Evolutionary conservation across 2,329 filamentous ascomycete species (phyloP).

Genomic region (Tolypocladium cylindrosporum): DNA sequence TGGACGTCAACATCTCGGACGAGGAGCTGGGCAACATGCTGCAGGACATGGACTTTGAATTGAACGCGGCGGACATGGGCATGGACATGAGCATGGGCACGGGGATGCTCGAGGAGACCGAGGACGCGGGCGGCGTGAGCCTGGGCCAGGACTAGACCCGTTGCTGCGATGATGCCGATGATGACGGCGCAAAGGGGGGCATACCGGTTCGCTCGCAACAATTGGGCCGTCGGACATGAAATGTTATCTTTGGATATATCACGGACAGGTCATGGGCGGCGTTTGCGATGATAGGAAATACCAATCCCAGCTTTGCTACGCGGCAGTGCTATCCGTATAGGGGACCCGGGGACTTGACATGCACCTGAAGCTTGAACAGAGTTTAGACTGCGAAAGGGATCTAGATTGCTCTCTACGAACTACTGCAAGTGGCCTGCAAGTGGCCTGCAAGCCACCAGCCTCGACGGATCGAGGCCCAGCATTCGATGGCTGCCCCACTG

Average conservation of each 20-base stretch:
- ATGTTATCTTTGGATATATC: background rate
- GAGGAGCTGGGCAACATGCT: slow-evolving; percentile 30
- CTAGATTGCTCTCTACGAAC: too few relatives aligned
- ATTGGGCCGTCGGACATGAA: background rate
- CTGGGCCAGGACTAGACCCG: slow-evolving; percentile 1
- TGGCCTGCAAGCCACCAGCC: background rate
- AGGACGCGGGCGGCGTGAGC: slow-evolving; percentile 19
- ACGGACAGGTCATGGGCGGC: background rate
- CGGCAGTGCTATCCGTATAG: background rate
- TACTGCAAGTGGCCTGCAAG: too few relatives aligned
- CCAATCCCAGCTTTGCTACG: background rate
- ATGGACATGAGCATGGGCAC: slow-evolving; percentile 1
- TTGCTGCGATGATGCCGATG: background rate
- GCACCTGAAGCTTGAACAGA: too few relatives aligned
- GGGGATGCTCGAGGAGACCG: slow-evolving; percentile 14
- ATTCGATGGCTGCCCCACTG: background rate
- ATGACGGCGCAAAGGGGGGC: background rate
- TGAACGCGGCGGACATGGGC: slow-evolving; percentile 19
- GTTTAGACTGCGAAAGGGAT: too few relatives aligned
- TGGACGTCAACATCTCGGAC: slow-evolving; percentile 26
- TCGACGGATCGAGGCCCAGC: background rate
- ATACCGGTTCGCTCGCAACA: too few relatives aligned
- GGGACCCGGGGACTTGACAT: too few relatives aligned
- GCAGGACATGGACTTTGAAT: slow-evolving; percentile 33
- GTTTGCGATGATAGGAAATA: background rate